Conservation (phyloP, 1,284 basidiomycete genomes). For the Pascua guehoae region DNA sequence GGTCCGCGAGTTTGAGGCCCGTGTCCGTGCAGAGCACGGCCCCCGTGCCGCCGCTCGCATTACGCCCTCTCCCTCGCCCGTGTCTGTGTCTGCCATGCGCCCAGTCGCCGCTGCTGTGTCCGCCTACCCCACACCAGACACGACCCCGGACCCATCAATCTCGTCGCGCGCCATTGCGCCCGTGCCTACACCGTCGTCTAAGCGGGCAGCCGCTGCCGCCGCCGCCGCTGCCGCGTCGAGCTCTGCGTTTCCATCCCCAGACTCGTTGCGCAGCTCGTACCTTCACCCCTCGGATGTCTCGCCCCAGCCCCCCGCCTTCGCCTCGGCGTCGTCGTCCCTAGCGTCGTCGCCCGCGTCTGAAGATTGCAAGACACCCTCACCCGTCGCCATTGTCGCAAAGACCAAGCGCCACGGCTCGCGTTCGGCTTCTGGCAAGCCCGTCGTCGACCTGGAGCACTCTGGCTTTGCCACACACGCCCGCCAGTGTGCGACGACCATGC, state of each 20-base stretch:
- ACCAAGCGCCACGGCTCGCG: constrained; percentile 13
- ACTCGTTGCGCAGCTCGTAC: constrained; percentile 12
- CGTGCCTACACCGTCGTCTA: no score
- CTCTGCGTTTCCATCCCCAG: constrained; percentile 24
- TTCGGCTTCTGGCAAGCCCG: background rate
- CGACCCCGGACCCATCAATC: constrained; percentile 34
- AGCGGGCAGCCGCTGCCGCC: no score
- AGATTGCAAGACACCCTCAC: constrained; percentile 48
- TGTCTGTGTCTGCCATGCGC: constrained; percentile 6
- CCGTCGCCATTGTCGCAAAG: constrained; percentile 29
- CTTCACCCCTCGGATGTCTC: constrained; percentile 25
- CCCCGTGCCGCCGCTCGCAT: constrained; percentile 26
- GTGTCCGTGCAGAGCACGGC: constrained; percentile 38
- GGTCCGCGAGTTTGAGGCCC: constrained; percentile 39
- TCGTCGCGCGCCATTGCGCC: constrained; percentile 18
- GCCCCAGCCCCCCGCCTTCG: constrained; percentile 38
- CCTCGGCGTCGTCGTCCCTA: constrained; percentile 40
- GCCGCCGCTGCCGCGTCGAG: no score
- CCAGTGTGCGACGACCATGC: background rate
- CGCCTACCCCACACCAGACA: constrained; percentile 44
- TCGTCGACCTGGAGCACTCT: constrained; percentile 12
- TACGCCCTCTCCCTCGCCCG: constrained; percentile 8
- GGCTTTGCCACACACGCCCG: constrained; percentile 8
- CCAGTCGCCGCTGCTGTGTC: constrained; percentile 1
- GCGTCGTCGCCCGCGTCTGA: constrained; percentile 44